These are phyloP conservation scores for Tarenaya hassleriana DNA, from an alignment of 345 rosid genomes.

Conservation along the genomic window DNA sequence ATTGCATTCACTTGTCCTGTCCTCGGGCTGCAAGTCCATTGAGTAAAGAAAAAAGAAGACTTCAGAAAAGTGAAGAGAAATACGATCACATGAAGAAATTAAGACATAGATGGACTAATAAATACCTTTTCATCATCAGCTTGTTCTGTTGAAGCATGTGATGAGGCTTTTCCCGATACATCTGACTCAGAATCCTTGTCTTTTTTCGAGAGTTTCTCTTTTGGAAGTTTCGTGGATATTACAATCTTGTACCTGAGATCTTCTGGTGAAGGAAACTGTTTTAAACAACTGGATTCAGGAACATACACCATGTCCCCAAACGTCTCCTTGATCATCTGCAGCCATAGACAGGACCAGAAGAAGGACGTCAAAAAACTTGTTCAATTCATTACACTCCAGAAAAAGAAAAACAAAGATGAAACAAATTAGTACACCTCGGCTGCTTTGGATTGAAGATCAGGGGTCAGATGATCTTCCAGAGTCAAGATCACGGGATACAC, in stretches of 20 bases:
- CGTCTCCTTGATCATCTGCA: constrained; percentile 50
- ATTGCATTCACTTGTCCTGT: constrained; percentile 31
- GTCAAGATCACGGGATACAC: constrained; percentile 65
- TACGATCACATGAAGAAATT: background rate
- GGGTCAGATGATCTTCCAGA: constrained; percentile 67
- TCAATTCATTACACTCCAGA: constrained; percentile 15
- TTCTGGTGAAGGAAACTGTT: constrained; percentile 69
- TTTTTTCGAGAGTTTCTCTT: constrained; percentile 29
- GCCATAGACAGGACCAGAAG: background rate
- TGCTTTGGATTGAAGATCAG: constrained; percentile 68
- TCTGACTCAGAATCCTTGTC: constrained; percentile 45
- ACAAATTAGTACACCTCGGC: constrained; percentile 72
- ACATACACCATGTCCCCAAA: constrained; percentile 49
- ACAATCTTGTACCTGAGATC: constrained; percentile 48
- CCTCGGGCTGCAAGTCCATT: constrained; percentile 34
- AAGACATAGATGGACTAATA: background rate
- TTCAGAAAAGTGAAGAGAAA: constrained; percentile 1
- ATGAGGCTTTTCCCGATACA: constrained; percentile 35
- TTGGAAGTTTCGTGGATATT: constrained; percentile 67
- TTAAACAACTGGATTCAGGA: constrained; percentile 39
- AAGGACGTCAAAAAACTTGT: background rate
- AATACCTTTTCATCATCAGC: constrained; percentile 34
- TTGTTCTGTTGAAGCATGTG: constrained; percentile 28
- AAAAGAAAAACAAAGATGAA: too few relatives aligned
- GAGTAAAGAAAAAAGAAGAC: background rate